Evolutionary conservation across 108 stramenopile genomes (phyloP).

Genomic region (Cylindrotheca fusiformis): DNA sequence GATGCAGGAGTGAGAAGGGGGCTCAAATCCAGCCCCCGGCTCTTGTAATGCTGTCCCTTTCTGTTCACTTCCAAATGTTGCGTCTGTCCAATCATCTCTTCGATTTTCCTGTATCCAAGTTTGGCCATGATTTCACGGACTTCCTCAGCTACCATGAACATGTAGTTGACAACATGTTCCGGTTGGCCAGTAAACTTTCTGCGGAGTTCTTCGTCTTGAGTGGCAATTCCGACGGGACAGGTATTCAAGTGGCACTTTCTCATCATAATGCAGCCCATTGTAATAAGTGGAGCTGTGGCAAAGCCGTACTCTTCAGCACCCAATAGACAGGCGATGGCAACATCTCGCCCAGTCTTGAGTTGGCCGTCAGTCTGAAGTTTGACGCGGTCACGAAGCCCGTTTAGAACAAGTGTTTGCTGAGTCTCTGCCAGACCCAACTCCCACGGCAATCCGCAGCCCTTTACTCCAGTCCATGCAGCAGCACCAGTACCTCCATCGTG

Average conservation of each 20-base stretch:
- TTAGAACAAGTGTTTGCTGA: constrained; percentile 92
- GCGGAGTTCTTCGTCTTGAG: constrained; percentile 95
- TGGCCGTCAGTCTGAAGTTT: constrained; percentile 94
- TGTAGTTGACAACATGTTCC: constrained; percentile 97
- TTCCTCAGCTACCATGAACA: constrained; percentile 94
- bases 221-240: constrained; percentile 95
- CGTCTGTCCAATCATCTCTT: constrained; percentile 95
- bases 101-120: constrained; percentile 91
- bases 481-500: constrained; percentile 97
- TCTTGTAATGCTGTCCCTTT: constrained; percentile 93
- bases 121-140: constrained; percentile 94
- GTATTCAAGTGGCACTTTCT: constrained; percentile 97
- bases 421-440: constrained; percentile 96
- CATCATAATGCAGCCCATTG: constrained; percentile 98
- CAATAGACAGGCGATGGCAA: constrained; percentile 89
- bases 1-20: constrained; percentile 91
- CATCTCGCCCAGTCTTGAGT: constrained; percentile 93
- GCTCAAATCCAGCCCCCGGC: constrained; percentile 90
- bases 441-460: constrained; percentile 93
- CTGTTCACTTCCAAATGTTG: constrained; percentile 90
- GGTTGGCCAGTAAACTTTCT: constrained; percentile 95
- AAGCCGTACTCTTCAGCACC: constrained; percentile 95
- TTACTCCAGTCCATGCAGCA: constrained; percentile 93
- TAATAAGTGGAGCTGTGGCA: constrained; percentile 90
- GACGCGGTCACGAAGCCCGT: constrained; percentile 88